Conservation (phyloP, 2,329 filamentous ascomycete species). For the Calonectria honghensis region DNA sequence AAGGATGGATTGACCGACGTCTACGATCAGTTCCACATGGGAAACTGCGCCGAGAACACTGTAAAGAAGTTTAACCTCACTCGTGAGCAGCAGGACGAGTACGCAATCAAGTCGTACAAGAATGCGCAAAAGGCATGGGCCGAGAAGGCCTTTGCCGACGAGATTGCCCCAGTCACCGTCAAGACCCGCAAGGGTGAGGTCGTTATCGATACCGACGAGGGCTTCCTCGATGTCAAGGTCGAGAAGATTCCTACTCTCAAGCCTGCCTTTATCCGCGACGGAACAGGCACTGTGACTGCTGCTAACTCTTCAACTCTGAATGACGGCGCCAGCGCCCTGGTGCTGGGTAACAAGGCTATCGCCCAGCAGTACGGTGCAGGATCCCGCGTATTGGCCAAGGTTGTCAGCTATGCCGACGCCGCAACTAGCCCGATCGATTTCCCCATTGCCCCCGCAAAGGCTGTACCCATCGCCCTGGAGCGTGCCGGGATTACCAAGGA, state of each 20-base stretch:
- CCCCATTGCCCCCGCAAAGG: constrained; percentile 92
- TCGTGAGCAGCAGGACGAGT: constrained; percentile 91
- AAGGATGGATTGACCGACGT: constrained; percentile 97
- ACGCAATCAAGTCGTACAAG: constrained; percentile 91
- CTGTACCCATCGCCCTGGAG: constrained; percentile 91
- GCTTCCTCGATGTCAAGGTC: constrained; percentile 88
- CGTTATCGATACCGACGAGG: constrained; percentile 88
- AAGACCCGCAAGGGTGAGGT: constrained; percentile 89
- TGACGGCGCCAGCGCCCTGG: constrained; percentile 93
- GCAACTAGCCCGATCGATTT: constrained; percentile 95
- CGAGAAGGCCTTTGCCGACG: constrained; percentile 87
- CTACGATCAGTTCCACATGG: constrained; percentile 98
- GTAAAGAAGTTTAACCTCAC: constrained; percentile 90
- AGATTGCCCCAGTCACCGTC: constrained; percentile 91
- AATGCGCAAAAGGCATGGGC: constrained; percentile 94
- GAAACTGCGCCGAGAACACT: constrained; percentile 95
- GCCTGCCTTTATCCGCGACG: constrained; percentile 91
- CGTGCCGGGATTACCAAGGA: constrained; percentile 93
- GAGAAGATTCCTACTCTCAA: constrained; percentile 92
- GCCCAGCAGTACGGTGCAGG: constrained; percentile 86
- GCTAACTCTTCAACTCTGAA: constrained; percentile 96
- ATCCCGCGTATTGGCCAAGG: constrained; percentile 89
- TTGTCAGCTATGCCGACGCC: constrained; percentile 91
- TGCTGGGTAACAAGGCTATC: constrained; percentile 87
- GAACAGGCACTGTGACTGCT: constrained; percentile 92